Percentiles rank a stretch among this genome's conserved stretches.
These are phyloP conservation scores for Teratosphaeria zuluensis DNA, from an alignment of 2,329 filamentous ascomycete genomes.

Conservation along the genomic window DNA sequence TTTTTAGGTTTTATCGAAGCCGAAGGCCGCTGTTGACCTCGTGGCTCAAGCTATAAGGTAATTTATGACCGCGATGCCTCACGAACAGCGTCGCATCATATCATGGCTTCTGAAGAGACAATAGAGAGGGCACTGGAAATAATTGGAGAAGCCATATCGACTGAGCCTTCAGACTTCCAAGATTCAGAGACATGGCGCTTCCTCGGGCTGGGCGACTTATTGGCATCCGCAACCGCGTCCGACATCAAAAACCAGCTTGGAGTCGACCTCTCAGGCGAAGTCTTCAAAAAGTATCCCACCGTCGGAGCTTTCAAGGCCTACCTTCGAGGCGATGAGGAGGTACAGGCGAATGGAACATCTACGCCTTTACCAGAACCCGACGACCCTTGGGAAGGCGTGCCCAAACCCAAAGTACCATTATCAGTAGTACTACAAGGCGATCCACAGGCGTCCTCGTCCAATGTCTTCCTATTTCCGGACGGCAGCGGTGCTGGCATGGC, in stretches of 20 bases:
- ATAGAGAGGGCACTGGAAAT: conserved; percentile 15
- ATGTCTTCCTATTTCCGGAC: conserved; percentile 34
- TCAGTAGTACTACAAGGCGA: conserved; percentile 17
- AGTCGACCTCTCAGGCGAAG: conserved; percentile 11
- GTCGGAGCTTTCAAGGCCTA: conserved; percentile 17
- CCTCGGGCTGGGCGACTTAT: conserved; percentile 19
- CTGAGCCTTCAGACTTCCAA: conserved; percentile 19
- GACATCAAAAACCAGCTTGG: conserved; percentile 17
- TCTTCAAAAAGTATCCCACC: conserved; percentile 16
- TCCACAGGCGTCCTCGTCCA: conserved; percentile 8
- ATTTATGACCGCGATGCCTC: not conserved
- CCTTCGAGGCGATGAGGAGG: conserved; percentile 4
- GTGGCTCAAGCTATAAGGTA: not conserved
- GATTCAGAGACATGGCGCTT: conserved; percentile 25
- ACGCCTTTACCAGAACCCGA: conserved; percentile 7
- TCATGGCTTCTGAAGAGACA: conserved; percentile 8
- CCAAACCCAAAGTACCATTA: conserved; percentile 23
- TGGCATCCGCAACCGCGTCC: conserved; percentile 18
- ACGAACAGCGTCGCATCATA: not conserved
- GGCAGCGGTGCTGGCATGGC: conserved; percentile 38
- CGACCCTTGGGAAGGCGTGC: conserved; percentile 22
- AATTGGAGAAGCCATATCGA: conserved; percentile 20
- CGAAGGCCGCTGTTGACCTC: not conserved
- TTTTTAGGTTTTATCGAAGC: not conserved
- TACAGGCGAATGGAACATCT: not conserved